A percentile compares a stretch with the other conserved stretches of the same genome.
phyloP scores from a whole-genome alignment of 345 rosid genomes.

The Euphorbia lathyris region DNA sequence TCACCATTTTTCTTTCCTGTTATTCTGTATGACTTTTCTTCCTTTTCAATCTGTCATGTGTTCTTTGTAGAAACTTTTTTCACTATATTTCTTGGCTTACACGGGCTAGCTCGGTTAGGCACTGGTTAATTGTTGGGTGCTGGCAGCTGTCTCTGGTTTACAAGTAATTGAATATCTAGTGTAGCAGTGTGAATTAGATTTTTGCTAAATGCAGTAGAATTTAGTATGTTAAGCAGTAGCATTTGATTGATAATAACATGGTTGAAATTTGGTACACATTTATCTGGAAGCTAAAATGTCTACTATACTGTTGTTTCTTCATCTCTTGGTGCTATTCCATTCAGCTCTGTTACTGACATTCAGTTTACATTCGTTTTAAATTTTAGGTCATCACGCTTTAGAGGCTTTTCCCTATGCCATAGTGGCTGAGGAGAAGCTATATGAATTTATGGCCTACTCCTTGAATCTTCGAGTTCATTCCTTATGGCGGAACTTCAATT shows the following conservation, averaged over 20 bases:
- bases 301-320: neutral
- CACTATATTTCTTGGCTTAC: no score
- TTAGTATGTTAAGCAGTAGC: neutral
- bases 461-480: conserved; percentile 16
- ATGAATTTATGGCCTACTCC: conserved; percentile 17
- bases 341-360: neutral
- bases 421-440: neutral
- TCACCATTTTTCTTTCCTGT: neutral
- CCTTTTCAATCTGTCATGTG: neutral
- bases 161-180: neutral
- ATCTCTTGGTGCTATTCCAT: neutral
- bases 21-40: neutral
- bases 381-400: conserved; percentile 1
- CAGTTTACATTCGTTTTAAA: neutral
- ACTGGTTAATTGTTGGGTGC: neutral
- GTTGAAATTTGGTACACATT: neutral
- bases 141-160: neutral
- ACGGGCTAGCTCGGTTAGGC: neutral
- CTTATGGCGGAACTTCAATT: conserved; percentile 15
- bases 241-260: neutral
- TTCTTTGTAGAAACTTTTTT: neutral
- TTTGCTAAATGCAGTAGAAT: neutral
- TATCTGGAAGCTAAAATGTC: neutral
- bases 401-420: neutral
- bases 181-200: neutral